A percentile compares a stretch with the other conserved stretches of the same genome.
phyloP scores from a whole-genome alignment of 139 green algal species.

The Parachlorella kessleri region DNA sequence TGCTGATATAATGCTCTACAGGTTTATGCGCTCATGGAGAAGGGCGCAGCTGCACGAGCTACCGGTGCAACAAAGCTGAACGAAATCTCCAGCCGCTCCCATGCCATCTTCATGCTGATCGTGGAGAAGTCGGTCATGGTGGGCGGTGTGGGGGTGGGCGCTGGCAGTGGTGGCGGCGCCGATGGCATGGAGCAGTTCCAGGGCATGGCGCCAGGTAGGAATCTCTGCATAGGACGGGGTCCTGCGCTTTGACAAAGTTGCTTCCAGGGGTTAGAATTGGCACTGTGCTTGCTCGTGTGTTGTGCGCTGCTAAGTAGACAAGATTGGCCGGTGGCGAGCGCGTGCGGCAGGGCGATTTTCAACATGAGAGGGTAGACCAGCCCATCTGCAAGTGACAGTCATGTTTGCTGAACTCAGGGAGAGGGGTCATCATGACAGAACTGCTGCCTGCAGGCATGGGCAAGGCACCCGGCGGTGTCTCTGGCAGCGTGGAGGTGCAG shows the following conservation, averaged over 20 bases:
- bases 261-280: too few relatives aligned
- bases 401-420: too few relatives aligned
- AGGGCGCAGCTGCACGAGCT: constrained; percentile 73
- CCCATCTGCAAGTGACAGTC: too few relatives aligned
- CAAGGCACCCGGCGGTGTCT: background rate
- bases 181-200: constrained; percentile 36
- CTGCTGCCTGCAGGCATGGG: constrained; percentile 40
- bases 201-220: constrained; percentile 26
- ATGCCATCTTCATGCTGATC: constrained; percentile 96
- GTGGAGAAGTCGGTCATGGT: constrained; percentile 85
- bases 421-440: too few relatives aligned
- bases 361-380: too few relatives aligned
- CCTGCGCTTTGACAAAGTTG: too few relatives aligned
- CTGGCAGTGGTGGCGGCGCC: background rate
- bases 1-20: too few relatives aligned
- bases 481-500: constrained; percentile 1
- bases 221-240: background rate
- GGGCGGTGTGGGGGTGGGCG: constrained; percentile 4
- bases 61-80: constrained; percentile 95
- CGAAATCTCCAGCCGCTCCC: constrained; percentile 82
- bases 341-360: too few relatives aligned
- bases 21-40: constrained; percentile 89
- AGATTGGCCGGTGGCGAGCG: too few relatives aligned
- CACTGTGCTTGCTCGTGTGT: too few relatives aligned
- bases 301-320: too few relatives aligned